Percentiles rank a stretch among this genome's conserved stretches.
Conservation (phyloP, 805 yeast species). For the Sugiyamaella valdiviana region DNA sequence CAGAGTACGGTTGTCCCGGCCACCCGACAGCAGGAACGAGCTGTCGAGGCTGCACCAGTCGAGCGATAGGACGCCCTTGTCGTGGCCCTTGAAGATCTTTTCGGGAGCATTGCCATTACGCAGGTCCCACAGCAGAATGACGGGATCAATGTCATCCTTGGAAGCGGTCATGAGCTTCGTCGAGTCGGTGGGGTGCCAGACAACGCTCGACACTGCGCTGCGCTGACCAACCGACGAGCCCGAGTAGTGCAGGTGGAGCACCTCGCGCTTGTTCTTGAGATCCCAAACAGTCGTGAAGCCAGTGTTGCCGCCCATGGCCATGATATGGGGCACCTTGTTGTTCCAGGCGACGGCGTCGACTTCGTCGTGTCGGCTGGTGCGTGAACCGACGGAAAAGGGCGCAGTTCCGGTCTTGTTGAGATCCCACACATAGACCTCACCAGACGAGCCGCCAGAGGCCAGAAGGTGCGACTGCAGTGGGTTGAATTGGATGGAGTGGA, state of each 20-base stretch:
- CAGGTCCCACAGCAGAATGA: constrained; percentile 86
- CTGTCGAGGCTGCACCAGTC: constrained; percentile 93
- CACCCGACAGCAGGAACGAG: constrained; percentile 74
- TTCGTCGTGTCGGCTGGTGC: constrained; percentile 69
- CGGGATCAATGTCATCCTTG: constrained; percentile 71
- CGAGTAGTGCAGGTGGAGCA: constrained; percentile 71
- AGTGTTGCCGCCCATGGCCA: constrained; percentile 82
- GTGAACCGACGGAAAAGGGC: constrained; percentile 62
- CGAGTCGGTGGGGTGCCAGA: constrained; percentile 90
- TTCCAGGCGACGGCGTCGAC: constrained; percentile 86
- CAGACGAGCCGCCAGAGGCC: constrained; percentile 83
- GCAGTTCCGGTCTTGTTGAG: constrained; percentile 44
- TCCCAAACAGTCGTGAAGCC: constrained; percentile 95
- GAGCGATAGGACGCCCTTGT: constrained; percentile 78
- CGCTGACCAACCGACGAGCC: constrained; percentile 40
- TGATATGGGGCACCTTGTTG: constrained; percentile 69
- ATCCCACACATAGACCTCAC: constrained; percentile 91
- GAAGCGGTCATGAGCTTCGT: constrained; percentile 86
- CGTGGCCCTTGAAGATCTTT: constrained; percentile 65
- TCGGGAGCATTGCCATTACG: constrained; percentile 93
- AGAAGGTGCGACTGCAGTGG: constrained; percentile 63
- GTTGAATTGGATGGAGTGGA: constrained; percentile 69
- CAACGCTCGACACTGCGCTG: constrained; percentile 72
- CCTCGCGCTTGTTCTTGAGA: constrained; percentile 78
- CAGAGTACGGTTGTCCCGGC: constrained; percentile 80